These are phyloP conservation scores for Tetrapisispora pingtungensis DNA, from an alignment of 805 yeast genomes.

Conservation along the genomic window DNA sequence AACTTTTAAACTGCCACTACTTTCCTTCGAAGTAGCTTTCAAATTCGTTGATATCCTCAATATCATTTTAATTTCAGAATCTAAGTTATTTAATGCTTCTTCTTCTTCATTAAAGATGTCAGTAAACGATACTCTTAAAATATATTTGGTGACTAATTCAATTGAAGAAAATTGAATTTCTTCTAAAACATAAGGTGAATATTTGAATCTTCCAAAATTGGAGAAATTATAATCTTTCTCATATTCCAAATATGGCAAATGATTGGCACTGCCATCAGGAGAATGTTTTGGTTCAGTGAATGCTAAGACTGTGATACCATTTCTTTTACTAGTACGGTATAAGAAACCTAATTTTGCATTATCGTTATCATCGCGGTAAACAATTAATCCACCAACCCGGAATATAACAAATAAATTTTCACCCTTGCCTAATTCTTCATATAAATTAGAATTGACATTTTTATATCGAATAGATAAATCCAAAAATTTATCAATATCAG, in stretches of 20 bases:
- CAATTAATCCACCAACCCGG: constrained; percentile 45
- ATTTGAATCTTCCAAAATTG: constrained; percentile 25
- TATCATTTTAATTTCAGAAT: constrained; percentile 17
- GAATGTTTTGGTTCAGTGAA: constrained; percentile 27
- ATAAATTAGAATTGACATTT: constrained; percentile 35
- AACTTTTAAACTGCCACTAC: constrained; percentile 23
- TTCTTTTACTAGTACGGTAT: constrained; percentile 29
- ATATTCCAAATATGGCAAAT: constrained; percentile 29
- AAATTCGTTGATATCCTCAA: constrained; percentile 17
- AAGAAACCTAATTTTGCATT: constrained; percentile 40
- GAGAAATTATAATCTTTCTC: constrained; percentile 19
- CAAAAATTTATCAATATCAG: constrained; percentile 38
- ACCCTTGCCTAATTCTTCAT: constrained; percentile 38
- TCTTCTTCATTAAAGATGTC: constrained; percentile 22
- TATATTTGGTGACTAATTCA: constrained; percentile 23
- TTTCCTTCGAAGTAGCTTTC: constrained; percentile 20
- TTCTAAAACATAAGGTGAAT: constrained; percentile 24
- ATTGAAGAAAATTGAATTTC: constrained; percentile 21
- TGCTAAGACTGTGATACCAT: constrained; percentile 18
- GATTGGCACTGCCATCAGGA: constrained; percentile 24
- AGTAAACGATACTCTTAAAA: constrained; percentile 19
- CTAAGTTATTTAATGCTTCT: constrained; percentile 15
- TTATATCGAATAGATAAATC: constrained; percentile 38
- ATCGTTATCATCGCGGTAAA: constrained; percentile 42
- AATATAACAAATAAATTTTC: constrained; percentile 41